Evolutionary conservation across 768 basidiomycete species (phyloP), one percentile per base, ranked within the genome.

Genomic region (Leccinum aurantiacum): DNA sequence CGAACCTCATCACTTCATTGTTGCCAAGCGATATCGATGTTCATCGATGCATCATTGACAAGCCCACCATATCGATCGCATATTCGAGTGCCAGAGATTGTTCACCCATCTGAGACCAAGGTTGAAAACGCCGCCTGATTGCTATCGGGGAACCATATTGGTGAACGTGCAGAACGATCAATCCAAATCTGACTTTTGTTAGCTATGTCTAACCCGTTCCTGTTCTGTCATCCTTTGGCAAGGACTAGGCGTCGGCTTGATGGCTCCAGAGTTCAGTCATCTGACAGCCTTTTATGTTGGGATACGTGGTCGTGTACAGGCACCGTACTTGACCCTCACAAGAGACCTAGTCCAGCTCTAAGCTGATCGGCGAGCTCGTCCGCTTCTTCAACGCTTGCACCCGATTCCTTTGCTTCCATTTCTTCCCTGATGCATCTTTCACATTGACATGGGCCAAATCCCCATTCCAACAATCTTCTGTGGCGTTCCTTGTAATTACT

Each of bases 381-480:
- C 61, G 78, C 67, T 31, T 63, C 63, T 5, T 41, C 57, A 0
- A 17, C 31, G 2, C 60, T 51, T 19, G 44, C 55, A 3, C 61
- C 67, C 11, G 67, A 38, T 33, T 33, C 51, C 13, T 52, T 65
- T 4, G 58, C 60, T 27, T 71, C 77, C 55, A 66, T 69, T 63
- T 76, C 80, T 71, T 95, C 93, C 52, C 78, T 75, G 11, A 80
- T 64, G 71, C 94, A 96, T 27, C 88, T 78, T 60, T 74, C 75
- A 69, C 94, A 95, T 11, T 60, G 64, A 66, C 94, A 95, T 54
- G 77, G 67, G 2, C 80, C 90, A 64, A 92, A 91, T 3, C 89
- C 90, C 91, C 91, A 93, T 35, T 82, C 86, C 60, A 81, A 72
- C 47, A 93, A 69, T 63, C 81, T 79, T 41, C 75, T 71, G 53